Percentiles rank a stretch among this genome's conserved stretches.
phyloP scores from a whole-genome alignment of 257 asterid species.

The Solanum bulbocastanum region DNA sequence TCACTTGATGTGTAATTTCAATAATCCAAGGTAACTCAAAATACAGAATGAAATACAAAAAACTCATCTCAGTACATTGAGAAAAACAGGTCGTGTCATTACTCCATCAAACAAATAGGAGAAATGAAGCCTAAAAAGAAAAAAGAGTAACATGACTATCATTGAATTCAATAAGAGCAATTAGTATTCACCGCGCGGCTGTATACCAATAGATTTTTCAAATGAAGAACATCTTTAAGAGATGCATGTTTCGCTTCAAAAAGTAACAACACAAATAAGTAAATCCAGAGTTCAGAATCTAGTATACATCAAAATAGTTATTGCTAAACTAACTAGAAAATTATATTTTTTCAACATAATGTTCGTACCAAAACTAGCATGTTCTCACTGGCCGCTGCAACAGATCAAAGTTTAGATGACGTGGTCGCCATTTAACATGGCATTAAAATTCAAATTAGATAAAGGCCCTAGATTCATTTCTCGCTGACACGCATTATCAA shows the following conservation, averaged over 20 bases:
- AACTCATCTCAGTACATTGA: neutral
- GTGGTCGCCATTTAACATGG: neutral
- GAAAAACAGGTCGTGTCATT: neutral
- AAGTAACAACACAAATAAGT: neutral
- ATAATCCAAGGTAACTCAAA: neutral
- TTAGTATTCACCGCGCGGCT: neutral
- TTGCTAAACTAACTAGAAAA: neutral
- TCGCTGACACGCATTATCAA: neutral
- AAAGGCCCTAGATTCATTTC: neutral
- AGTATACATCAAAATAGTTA: neutral
- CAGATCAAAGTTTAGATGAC: neutral
- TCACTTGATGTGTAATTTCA: neutral
- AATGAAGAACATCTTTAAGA: neutral
- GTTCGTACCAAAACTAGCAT: neutral
- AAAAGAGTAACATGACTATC: neutral
- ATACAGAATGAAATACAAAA: neutral
- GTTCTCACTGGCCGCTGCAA: neutral
- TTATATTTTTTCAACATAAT: neutral
- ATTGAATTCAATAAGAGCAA: neutral
- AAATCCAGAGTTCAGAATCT: neutral
- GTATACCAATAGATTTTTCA: neutral
- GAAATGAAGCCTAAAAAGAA: neutral
- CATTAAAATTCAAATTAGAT: neutral
- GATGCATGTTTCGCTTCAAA: neutral
- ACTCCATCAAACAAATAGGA: neutral